These are phyloP conservation scores for Xylaria sp. DNA, from an alignment of 2,329 filamentous ascomycete species.

Conservation along the genomic window DNA sequence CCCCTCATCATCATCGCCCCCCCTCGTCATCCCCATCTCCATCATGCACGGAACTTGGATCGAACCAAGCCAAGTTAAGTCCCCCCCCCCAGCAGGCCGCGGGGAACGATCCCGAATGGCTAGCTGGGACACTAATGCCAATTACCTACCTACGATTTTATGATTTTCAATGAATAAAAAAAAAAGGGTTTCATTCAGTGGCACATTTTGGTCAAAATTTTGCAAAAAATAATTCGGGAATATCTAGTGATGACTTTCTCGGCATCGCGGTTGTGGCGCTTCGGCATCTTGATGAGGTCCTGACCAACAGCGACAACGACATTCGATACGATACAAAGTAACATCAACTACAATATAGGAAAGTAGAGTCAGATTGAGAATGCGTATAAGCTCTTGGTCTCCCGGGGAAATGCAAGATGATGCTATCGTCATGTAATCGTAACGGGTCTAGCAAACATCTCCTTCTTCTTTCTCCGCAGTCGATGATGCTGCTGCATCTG, in stretches of 20 bases:
- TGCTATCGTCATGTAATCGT: background rate
- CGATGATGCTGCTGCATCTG: no score
- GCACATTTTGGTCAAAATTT: no score
- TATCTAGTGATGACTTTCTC: background rate
- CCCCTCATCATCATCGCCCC: no score
- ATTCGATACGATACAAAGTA: background rate
- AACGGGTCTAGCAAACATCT: no score
- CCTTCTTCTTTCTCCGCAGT: background rate
- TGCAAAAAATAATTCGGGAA: no score
- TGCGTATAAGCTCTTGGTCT: no score
- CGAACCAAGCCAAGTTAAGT: constrained; percentile 14
- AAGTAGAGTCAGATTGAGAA: background rate
- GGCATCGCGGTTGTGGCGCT: constrained; percentile 17
- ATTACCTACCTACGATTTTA: background rate
- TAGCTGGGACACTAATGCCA: background rate
- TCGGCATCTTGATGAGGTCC: background rate
- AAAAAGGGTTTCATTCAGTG: background rate
- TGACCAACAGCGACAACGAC: background rate
- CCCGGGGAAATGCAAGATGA: background rate
- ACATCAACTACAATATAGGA: no score
- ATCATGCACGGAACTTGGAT: constrained; percentile 15
- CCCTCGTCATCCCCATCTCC: no score
- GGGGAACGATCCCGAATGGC: constrained; percentile 20
- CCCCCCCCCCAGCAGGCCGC: constrained; percentile 4
- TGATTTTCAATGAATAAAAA: background rate